Percentiles rank a stretch among this genome's conserved stretches.
These are phyloP conservation scores for Colletotrichum cuscutae DNA, from an alignment of 2,329 filamentous ascomycete species.

Conservation along the genomic window DNA sequence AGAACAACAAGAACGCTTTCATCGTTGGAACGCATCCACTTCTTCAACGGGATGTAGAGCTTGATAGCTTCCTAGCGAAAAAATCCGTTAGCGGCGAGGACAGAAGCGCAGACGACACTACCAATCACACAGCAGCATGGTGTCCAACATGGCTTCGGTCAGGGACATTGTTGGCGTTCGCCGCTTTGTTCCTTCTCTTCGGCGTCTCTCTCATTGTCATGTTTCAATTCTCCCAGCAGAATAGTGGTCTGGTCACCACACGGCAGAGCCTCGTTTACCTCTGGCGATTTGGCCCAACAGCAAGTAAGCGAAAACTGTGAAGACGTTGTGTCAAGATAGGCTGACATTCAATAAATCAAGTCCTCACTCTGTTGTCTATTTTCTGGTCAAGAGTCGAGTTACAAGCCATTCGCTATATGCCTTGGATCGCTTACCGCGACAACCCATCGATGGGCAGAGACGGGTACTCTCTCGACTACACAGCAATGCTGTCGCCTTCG, in stretches of 20 bases:
- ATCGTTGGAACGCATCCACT: too few species aligned
- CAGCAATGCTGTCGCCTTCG: conserved; percentile 16
- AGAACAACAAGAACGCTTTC: too few species aligned
- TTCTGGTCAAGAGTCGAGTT: conserved; percentile 21
- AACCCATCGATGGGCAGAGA: background rate
- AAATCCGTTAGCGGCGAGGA: too few species aligned
- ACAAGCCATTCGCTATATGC: conserved; percentile 23
- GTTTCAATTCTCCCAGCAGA: conserved; percentile 2
- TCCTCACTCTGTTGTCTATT: conserved; percentile 4
- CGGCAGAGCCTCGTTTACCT: background rate
- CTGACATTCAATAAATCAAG: background rate
- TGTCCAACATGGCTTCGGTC: background rate
- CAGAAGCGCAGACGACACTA: too few species aligned
- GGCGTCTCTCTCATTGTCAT: background rate
- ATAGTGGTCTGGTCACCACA: background rate
- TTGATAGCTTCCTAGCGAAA: too few species aligned
- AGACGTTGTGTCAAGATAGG: background rate
- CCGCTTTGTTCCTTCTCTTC: background rate
- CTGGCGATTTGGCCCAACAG: conserved; percentile 24
- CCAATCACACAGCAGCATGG: background rate
- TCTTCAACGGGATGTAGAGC: too few species aligned
- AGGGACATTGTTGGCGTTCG: background rate
- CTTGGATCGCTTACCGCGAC: conserved; percentile 13
- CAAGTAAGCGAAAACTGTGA: background rate
- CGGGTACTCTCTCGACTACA: conserved; percentile 17